These are phyloP conservation scores for Cryptomeria japonica DNA, from an alignment of 75 land plant genomes.

Conservation along the genomic window DNA sequence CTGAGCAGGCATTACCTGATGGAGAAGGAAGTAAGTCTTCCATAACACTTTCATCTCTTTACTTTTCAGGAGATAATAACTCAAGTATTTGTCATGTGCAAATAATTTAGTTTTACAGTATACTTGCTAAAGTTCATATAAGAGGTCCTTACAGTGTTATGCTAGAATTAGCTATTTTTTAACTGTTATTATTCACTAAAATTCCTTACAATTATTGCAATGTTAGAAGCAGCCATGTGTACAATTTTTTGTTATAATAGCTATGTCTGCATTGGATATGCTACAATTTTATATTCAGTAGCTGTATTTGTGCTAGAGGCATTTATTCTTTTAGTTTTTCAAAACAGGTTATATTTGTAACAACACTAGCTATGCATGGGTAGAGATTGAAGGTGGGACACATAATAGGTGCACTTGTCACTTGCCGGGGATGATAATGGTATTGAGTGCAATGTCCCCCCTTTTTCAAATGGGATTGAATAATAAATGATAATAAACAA, in stretches of 20 bases:
- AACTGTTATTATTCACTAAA: not conserved
- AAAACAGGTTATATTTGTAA: not conserved
- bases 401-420: not conserved
- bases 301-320: not conserved
- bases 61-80: not conserved
- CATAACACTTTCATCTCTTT: not conserved
- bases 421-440: not conserved
- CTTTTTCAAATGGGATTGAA: too few species aligned
- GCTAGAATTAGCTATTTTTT: not conserved
- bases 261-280: not conserved
- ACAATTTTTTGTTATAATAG: not conserved
- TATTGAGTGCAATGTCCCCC: too few species aligned
- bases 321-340: not conserved
- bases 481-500: too few species aligned
- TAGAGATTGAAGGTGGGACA: not conserved
- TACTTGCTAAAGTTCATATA: not conserved
- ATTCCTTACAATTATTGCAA: not conserved
- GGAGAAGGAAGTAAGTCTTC: slow-evolving; percentile 83
- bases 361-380: not conserved
- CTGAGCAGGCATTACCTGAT: slow-evolving; percentile 60
- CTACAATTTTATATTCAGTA: not conserved
- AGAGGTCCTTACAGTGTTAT: not conserved
- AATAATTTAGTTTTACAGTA: not conserved
- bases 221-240: not conserved
- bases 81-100: not conserved